Percentiles rank a stretch among this genome's conserved stretches.
Conservation (phyloP, 176 grass and related monocot genomes). For the barley (Hordeum vulgare) region MorexV3_pseudomolecules_assembly NC_058523.1:6814699-6815198, state of each 20-base stretch:
- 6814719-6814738: constrained; percentile 79
- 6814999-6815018: constrained; percentile 37
- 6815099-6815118: too few relatives aligned
- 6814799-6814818: constrained; percentile 40
- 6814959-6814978: constrained; percentile 37
- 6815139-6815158: too few relatives aligned
- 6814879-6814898: neutral
- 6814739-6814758: constrained; percentile 53
- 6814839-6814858: neutral
- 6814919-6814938: constrained; percentile 46
- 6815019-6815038: neutral
- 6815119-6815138: too few relatives aligned
- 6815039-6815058: neutral
- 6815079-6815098: neutral
- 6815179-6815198: too few relatives aligned
- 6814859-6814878: neutral
- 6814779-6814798: constrained; percentile 45
- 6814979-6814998: constrained; percentile 61
- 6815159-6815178: too few relatives aligned
- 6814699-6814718: constrained; percentile 93
- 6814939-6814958: constrained; percentile 23
- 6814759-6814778: constrained; percentile 24
- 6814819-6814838: neutral
- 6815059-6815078: neutral
- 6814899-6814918: neutral